phyloP scores from a whole-genome alignment of 208 protist genomes.

The Trypanosoma congolense region DNA sequence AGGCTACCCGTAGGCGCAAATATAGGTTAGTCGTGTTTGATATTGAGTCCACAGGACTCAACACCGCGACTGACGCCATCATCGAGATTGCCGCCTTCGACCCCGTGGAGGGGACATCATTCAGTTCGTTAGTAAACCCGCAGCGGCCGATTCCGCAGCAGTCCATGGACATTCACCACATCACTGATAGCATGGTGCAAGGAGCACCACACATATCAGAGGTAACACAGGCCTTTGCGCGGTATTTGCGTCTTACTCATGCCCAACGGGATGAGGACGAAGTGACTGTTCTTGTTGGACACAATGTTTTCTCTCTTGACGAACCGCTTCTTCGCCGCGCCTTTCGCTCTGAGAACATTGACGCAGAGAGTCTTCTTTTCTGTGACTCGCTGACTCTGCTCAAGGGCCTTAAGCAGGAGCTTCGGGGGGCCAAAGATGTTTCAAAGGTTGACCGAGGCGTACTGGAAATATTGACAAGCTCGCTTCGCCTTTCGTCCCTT shows the following conservation, averaged over 20 bases:
- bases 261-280: conserved; percentile 39
- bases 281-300: conserved; percentile 68
- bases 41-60: conserved; percentile 85
- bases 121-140: conserved; percentile 76
- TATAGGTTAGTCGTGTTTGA: conserved; percentile 79
- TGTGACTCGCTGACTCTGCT: conserved; percentile 77
- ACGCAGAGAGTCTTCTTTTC: conserved; percentile 66
- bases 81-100: conserved; percentile 84
- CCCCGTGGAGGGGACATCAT: conserved; percentile 69
- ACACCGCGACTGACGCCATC: conserved; percentile 67
- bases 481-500: conserved; percentile 60
- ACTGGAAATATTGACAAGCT: conserved; percentile 53
- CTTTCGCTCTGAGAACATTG: conserved; percentile 30
- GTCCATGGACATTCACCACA: conserved; percentile 78
- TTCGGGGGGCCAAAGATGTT: conserved; percentile 22
- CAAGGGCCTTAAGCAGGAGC: conserved; percentile 33
- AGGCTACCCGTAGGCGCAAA: conserved; percentile 13
- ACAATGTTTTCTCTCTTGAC: conserved; percentile 83
- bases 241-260: conserved; percentile 61
- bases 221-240: conserved; percentile 47
- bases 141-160: conserved; percentile 49
- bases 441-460: conserved; percentile 27
- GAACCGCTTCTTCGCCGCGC: conserved; percentile 80
- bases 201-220: conserved; percentile 48
- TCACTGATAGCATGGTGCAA: conserved; percentile 68